Evolutionary conservation across 371 early-diverging fungal species (phyloP), one percentile per base, ranked within the genome.

Genomic region (Mortierella sp.): DNA sequence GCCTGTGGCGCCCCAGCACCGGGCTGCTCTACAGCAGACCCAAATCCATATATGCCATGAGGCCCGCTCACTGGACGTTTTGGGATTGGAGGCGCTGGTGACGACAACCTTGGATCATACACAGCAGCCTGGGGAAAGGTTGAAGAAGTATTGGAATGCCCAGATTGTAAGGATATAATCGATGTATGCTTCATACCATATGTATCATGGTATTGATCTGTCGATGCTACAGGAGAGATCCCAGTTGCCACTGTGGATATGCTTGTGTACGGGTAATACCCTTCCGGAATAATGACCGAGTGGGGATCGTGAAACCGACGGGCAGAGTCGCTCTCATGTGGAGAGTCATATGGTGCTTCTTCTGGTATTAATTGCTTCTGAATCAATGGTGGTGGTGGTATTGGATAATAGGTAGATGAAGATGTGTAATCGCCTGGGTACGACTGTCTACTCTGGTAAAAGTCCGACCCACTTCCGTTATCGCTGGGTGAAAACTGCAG

Each of bases 1-100:
- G 76, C 71, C 9, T 76, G 76, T 2, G 76, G 76, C 3, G 70
- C 71, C 2, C 76, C 71, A 15, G 67, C 71, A 0, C 9, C 12
- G 19, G 70, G 5, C 13, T 31, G 70, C 12, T 61, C 67, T n/a
- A 56, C 15, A 13, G 29, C 35, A 17, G 35, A 34, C 35, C 57
- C 35, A 57, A 57, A 57, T 9, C 35, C 57, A 34, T 3, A 17
- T 9, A 32, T 34, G 1, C 57, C 51, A 53, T 60, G 61, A 60
- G 53, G 71, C 0, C 66, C 70, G 63, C 68, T 67, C 47, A 67
- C 64, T 2, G 68, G 64, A 3, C 76, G 66, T 35, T 63, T 63
- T n/a, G 71, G 68, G 5, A 64, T 37, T 0, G 67, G 57, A 2
- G 71, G 71, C 12, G 70, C 47, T 23, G 61, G 49, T 5, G 60